Percentiles rank a stretch among this genome's conserved stretches.
These are phyloP conservation scores for Pseudocercospora fuligena DNA, from an alignment of 2,329 filamentous ascomycete species.

Conservation along the genomic window DNA sequence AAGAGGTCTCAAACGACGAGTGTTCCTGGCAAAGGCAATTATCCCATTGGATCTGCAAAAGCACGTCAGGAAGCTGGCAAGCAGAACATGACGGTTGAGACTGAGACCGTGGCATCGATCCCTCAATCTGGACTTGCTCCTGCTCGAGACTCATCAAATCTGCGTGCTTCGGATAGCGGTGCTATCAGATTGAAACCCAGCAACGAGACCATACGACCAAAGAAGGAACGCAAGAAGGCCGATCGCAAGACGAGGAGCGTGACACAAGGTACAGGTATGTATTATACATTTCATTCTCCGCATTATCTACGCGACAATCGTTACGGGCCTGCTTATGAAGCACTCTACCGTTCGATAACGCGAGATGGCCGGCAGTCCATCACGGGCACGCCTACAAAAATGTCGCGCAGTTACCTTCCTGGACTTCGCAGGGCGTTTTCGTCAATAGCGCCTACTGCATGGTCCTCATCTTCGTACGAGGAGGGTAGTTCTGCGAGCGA, in stretches of 20 bases:
- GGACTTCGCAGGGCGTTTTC: conserved; percentile 7
- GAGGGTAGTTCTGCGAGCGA: conserved; percentile 4
- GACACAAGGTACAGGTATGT: conserved; percentile 74
- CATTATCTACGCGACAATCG: conserved; percentile 15
- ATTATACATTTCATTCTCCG: conserved; percentile 21
- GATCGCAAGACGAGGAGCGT: conserved; percentile 75
- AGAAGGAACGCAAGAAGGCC: conserved; percentile 86
- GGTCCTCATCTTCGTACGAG: conserved; percentile 9
- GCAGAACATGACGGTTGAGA: conserved; percentile 95
- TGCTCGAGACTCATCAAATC: conserved; percentile 60
- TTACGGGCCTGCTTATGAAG: conserved; percentile 9
- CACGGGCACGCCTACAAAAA: neutral
- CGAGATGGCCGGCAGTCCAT: neutral
- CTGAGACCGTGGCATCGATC: conserved; percentile 90
- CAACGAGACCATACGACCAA: conserved; percentile 93
- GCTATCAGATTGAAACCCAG: conserved; percentile 86
- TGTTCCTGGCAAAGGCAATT: conserved; percentile 61
- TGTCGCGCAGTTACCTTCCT: conserved; percentile 1
- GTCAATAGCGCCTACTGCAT: neutral
- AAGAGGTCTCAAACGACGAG: conserved; percentile 52
- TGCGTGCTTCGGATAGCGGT: conserved; percentile 67
- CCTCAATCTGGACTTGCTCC: conserved; percentile 76
- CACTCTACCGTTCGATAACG: conserved; percentile 7
- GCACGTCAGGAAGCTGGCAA: conserved; percentile 74
- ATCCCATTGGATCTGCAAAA: conserved; percentile 66